Base-by-base conservation (phyloP, 164 flowering plant species). In the Platanus orientalis region DNA sequence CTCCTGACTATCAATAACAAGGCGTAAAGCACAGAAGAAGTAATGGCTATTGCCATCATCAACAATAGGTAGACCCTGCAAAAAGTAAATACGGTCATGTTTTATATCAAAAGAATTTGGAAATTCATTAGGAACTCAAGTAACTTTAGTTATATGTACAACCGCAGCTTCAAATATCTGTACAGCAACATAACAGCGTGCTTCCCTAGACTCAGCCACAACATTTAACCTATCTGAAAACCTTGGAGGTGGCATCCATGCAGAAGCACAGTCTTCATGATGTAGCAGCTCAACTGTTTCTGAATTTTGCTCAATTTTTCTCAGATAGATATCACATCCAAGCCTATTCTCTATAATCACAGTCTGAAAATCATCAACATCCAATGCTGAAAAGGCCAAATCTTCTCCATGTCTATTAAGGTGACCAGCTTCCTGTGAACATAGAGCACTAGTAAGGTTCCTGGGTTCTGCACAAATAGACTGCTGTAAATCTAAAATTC, bases 31-130 rank as follows among this genome's bases (percentile, higher is more conserved):
- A 80, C 99, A 95, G 70, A 92, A 95, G 76, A 86, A 88, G 26
- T 79, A 84, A 66, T 88, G 89, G 71, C 93, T 76, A 69, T 89
- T 95, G 20, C 99, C 97, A 78, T 95, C 97, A 82, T 95, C 89
- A 62, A 76, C 13, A 57, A 87, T 75, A 13, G 88, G 84, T 61
- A 95, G 68, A 58, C 80, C 99, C 99, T 94, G 84, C 69, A 61
- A 14, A 72, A 51, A 66, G n/a, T 24, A 19, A 53, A 67, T 40
- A 23, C 32, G 34, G 26, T 28, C 39, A 73, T 51, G 40, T 60
- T 24, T 54, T 21, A 49, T 57, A 1, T 20, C 23, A 5, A 19
- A 62, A 7, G 7, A 26, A 21, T 36, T 27, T 53, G 49, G 9
- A 48, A 10, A 29, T 23, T 27, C 12, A 62, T 14, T 3, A 61